Conservation (phyloP, 495 filamentous ascomycete species). For the Trichoderma virens region DNA sequence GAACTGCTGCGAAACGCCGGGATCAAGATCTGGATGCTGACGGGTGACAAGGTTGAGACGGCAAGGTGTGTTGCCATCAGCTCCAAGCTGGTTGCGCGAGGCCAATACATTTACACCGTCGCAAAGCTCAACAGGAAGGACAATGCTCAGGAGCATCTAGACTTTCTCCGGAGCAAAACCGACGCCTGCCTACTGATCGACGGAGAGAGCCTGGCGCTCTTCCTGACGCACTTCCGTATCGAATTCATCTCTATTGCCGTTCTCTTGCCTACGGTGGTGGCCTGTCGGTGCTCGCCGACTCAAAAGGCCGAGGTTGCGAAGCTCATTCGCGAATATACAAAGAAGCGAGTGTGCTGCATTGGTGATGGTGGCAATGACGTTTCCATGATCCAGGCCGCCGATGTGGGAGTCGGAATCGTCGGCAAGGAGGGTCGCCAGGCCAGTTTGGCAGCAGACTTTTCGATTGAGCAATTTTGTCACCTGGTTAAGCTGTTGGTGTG, state of each 20-base stretch:
- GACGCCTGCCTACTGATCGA: conserved; percentile 88
- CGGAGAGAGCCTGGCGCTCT: conserved; percentile 77
- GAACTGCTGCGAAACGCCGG: conserved; percentile 95
- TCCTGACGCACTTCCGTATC: conserved; percentile 69
- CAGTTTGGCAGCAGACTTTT: conserved; percentile 90
- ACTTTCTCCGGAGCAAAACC: conserved; percentile 82
- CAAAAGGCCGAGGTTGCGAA: conserved; percentile 92
- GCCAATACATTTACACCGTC: conserved; percentile 93
- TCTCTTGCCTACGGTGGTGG: conserved; percentile 81
- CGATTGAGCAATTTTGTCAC: conserved; percentile 88
- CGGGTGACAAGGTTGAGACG: conserved; percentile 97
- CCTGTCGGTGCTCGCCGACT: conserved; percentile 93
- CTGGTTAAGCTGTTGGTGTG: conserved; percentile 96
- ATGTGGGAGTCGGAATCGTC: conserved; percentile 95
- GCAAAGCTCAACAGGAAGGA: conserved; percentile 72
- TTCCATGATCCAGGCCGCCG: conserved; percentile 97
- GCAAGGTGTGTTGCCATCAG: conserved; percentile 93
- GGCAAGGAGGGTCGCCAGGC: conserved; percentile 97
- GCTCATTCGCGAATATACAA: conserved; percentile 85
- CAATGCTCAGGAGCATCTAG: conserved; percentile 73
- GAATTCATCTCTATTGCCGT: conserved; percentile 89
- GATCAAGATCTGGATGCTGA: conserved; percentile 99
- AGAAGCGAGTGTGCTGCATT: conserved; percentile 91
- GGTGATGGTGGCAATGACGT: conserved; percentile 98
- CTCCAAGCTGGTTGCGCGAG: conserved; percentile 86